These are phyloP conservation scores for Diaporthe capsici DNA, from an alignment of 2,329 filamentous ascomycete genomes.

Conservation along the genomic window DNA sequence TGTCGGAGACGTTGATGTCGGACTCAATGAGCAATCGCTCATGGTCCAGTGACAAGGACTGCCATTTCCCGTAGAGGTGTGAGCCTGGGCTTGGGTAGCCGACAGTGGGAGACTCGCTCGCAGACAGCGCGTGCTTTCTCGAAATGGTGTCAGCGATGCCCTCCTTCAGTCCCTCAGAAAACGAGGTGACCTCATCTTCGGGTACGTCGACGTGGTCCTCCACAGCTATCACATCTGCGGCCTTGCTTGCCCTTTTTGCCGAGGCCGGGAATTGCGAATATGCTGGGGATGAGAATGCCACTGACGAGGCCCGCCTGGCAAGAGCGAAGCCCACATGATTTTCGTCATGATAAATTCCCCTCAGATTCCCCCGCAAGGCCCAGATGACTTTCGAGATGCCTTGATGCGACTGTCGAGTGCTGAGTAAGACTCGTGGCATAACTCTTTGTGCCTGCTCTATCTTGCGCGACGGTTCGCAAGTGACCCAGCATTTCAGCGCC, in stretches of 20 bases:
- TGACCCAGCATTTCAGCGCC: slow-evolving; percentile 29
- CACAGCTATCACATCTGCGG: slow-evolving; percentile 36
- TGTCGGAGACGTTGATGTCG: slow-evolving; percentile 40
- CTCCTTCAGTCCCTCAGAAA: slow-evolving; percentile 34
- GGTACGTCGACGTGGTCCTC: slow-evolving; percentile 17
- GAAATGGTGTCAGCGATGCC: slow-evolving; percentile 35
- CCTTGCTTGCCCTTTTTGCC: slow-evolving; percentile 34
- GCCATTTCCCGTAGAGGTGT: slow-evolving; percentile 47
- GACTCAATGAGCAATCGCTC: slow-evolving; percentile 47
- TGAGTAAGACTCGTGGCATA: slow-evolving; percentile 39
- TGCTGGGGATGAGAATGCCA: slow-evolving; percentile 18
- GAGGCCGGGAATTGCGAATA: slow-evolving; percentile 15
- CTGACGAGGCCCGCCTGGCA: slow-evolving; percentile 28
- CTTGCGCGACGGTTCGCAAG: slow-evolving; percentile 35
- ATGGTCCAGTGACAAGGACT: slow-evolving; percentile 45
- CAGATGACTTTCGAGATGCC: slow-evolving; percentile 23
- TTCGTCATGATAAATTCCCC: background rate
- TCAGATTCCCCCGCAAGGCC: background rate
- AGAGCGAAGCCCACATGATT: no score
- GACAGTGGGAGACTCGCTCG: background rate
- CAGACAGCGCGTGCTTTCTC: background rate
- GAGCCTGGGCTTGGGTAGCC: slow-evolving; percentile 39
- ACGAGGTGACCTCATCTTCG: slow-evolving; percentile 32
- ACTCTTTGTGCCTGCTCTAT: slow-evolving; percentile 31
- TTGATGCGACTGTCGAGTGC: slow-evolving; percentile 38